Evolutionary conservation across 1,139 yeast genomes (phyloP).

Genomic region (Geotrichum macrosporum): DNA sequence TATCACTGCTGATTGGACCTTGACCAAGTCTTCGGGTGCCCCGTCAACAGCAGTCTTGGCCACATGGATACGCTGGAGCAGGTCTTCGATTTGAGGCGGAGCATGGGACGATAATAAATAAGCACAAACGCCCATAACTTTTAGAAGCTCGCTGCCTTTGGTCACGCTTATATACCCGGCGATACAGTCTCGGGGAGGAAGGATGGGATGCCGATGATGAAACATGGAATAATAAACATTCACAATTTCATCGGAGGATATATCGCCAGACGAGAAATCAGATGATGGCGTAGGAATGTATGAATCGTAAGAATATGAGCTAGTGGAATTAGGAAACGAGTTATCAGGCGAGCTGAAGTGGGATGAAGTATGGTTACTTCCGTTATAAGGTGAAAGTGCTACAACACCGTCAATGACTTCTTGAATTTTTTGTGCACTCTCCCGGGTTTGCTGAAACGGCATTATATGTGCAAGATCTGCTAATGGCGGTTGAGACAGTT

Average conservation of each 20-base stretch:
- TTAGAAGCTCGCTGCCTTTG: conserved; percentile 16
- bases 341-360: conserved; percentile 6
- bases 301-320: conserved; percentile 16
- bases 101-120: conserved; percentile 5
- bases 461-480: background rate
- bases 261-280: conserved; percentile 2
- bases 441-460: background rate
- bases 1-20: conserved; percentile 18
- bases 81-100: conserved; percentile 8
- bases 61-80: conserved; percentile 13
- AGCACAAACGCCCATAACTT: conserved; percentile 17
- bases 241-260: conserved; percentile 15
- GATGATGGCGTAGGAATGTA: conserved; percentile 13
- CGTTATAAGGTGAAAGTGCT: conserved; percentile 18
- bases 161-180: conserved; percentile 5
- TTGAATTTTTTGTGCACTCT: conserved; percentile 9
- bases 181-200: conserved; percentile 15
- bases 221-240: conserved; percentile 20
- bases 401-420: conserved; percentile 22
- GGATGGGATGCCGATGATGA: conserved; percentile 20
- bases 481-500: background rate
- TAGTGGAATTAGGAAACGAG: conserved; percentile 4
- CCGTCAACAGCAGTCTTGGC: conserved; percentile 10
- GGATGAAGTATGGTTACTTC: conserved; percentile 1
- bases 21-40: conserved; percentile 21